Conservation (phyloP, 2,329 filamentous ascomycete species). For the Stachybotrys echinatus region DNA sequence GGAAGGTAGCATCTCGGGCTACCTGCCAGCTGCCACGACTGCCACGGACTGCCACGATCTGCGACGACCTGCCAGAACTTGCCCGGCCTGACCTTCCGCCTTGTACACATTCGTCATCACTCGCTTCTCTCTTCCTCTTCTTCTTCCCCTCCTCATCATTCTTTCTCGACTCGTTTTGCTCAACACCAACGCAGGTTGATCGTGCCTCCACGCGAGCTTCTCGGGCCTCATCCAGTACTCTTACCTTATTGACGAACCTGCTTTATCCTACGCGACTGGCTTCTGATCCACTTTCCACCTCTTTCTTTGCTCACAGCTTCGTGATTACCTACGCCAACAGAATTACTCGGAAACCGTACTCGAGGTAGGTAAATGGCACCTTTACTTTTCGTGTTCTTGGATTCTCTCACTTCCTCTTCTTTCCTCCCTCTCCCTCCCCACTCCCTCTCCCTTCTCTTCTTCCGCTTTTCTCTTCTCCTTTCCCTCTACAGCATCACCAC, state of each 20-base stretch:
- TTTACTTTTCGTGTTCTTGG: constrained; percentile 7
- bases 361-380: not conserved
- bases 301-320: not conserved
- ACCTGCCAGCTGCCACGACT: not conserved
- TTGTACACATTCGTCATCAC: not conserved
- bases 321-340: not conserved
- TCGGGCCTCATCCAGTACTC: not conserved
- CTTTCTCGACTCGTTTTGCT: not conserved
- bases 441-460: constrained; percentile 9
- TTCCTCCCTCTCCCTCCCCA: constrained; percentile 2
- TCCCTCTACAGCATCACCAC: constrained; percentile 41
- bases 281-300: not conserved
- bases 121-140: not conserved
- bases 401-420: constrained; percentile 8
- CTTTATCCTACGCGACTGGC: not conserved
- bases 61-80: too few species aligned
- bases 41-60: not conserved
- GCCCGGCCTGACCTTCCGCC: not conserved
- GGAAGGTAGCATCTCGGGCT: not conserved
- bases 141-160: not conserved
- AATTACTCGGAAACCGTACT: not conserved
- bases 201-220: too few species aligned
- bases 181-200: not conserved
- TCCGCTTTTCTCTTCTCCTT: constrained; percentile 11
- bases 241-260: not conserved